Evolutionary conservation across 495 filamentous ascomycete species (phyloP).

Genomic region (Hyaloscypha finlandica): DNA sequence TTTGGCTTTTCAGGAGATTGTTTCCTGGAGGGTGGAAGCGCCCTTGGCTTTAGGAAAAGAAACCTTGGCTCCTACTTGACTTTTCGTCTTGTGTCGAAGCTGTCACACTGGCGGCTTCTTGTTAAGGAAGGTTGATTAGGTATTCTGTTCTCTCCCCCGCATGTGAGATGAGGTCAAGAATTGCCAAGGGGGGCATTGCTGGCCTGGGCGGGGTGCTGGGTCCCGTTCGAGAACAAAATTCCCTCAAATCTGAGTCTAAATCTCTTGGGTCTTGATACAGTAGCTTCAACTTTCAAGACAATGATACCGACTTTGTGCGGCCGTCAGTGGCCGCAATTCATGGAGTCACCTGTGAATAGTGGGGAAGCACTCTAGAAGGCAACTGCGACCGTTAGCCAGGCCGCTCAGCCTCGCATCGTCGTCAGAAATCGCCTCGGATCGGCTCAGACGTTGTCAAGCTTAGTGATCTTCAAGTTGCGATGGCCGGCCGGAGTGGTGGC

Average conservation of each 20-base stretch:
- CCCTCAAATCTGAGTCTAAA: not conserved
- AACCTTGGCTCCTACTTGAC: not conserved
- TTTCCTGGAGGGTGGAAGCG: not conserved
- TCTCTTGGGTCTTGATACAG: not conserved
- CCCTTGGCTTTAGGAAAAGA: not conserved
- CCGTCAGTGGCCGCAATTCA: not conserved
- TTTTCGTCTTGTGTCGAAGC: not conserved
- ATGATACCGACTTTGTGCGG: too few relatives aligned
- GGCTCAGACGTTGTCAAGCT: not conserved
- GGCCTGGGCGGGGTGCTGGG: not conserved
- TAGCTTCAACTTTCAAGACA: not conserved
- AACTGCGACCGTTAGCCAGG: not conserved
- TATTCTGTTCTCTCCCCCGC: not conserved
- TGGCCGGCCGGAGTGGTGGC: not conserved
- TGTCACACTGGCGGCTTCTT: not conserved
- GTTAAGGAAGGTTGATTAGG: not conserved
- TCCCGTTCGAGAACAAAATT: not conserved
- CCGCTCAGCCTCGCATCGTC: not conserved
- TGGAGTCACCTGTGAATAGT: not conserved
- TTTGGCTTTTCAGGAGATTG: not conserved
- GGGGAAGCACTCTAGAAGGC: not conserved
- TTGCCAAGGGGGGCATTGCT: conserved; percentile 5
- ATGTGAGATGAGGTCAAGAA: not conserved
- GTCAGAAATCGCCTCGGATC: not conserved
- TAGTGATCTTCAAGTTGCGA: not conserved